phyloP scores from a whole-genome alignment of 2,329 filamentous ascomycete genomes.

The Phialophora expanda region DNA sequence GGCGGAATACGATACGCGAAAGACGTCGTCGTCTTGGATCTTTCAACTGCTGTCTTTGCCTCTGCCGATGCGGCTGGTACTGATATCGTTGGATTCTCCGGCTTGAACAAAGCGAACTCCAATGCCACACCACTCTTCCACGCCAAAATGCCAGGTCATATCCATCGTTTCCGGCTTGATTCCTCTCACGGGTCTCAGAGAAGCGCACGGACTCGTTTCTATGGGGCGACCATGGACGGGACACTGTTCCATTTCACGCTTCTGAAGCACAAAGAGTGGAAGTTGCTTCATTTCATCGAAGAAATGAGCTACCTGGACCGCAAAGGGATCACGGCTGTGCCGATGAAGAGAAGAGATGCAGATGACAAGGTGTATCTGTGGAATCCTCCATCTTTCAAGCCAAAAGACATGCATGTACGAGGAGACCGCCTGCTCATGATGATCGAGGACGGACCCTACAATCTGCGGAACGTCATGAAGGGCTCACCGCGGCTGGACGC shows the following conservation, averaged over 20 bases:
- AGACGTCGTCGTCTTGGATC: constrained; percentile 30
- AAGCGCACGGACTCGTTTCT: constrained; percentile 50
- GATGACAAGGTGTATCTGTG: constrained; percentile 18
- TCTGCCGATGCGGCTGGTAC: constrained; percentile 24
- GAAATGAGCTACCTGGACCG: constrained; percentile 63
- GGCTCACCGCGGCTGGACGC: constrained; percentile 18
- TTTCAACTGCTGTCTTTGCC: constrained; percentile 28
- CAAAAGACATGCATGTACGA: constrained; percentile 34
- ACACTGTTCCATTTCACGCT: constrained; percentile 72
- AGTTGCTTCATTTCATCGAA: constrained; percentile 74
- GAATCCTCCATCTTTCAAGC: constrained; percentile 14
- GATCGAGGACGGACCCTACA: constrained; percentile 37
- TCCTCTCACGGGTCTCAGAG: background rate
- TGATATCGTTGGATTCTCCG: constrained; percentile 29
- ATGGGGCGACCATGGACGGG: constrained; percentile 71
- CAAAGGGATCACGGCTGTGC: constrained; percentile 29
- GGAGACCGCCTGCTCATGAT: constrained; percentile 36
- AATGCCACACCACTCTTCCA: constrained; percentile 32
- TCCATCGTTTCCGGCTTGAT: constrained; percentile 29
- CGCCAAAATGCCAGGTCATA: constrained; percentile 32
- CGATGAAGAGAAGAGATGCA: constrained; percentile 18
- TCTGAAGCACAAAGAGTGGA: constrained; percentile 66
- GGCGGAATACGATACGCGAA: constrained; percentile 26
- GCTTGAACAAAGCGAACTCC: constrained; percentile 24
- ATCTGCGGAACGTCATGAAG: constrained; percentile 32